Evolutionary conservation across 2,329 filamentous ascomycete species (phyloP), one percentile per base, ranked within the genome.

Genomic region (Rosellinia necatrix): DNA sequence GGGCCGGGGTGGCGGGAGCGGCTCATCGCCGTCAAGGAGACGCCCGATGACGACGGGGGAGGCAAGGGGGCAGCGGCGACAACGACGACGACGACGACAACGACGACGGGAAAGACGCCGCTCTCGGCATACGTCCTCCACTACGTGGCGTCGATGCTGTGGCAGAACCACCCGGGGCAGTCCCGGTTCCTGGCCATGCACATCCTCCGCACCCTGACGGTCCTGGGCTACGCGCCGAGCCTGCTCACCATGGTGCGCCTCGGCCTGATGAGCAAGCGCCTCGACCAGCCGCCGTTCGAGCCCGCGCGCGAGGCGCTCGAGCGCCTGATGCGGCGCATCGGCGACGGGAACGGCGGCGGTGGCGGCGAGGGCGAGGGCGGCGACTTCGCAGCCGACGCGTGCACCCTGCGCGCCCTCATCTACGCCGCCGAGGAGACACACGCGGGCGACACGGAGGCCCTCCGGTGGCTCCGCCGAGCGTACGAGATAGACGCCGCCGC

Each of bases 391-490:
- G 69, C 74, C 12, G 68, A 77, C 53, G 70, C 69, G 1, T 70
- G 74, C 9, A 75, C 75, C 0, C 59, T 76, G n/a, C 63, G 70
- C 6, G 75, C 71, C 13, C 41, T 72, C 10, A 42, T 70, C 4
- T 61, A 68, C 29, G 61, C 64, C 4, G 17, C 19, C 1, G 29
- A 56, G 25, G 58, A 60, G 19, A 58, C 62, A 7, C 22, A 7
- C 12, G 43, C 53, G 8, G 54, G 66, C 12, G 53, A 66, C 32
- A 52, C 42, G 13, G 57, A 59, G 3, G 73, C 74, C 1, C 61
- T 74, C 34, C 58, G 62, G 10, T 69, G 62, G 62, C 71, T 72
- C 48, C 56, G 63, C 17, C 53, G 55, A n/a, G 72, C 71, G 17
- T 50, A 44, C 53, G 54, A 58, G 32, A 30, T 59, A 15, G 43